A percentile compares a stretch with the other conserved stretches of the same genome.
These are phyloP conservation scores for Erodium maritimum DNA, from an alignment of 345 rosid genomes.

Conservation along the genomic window DNA sequence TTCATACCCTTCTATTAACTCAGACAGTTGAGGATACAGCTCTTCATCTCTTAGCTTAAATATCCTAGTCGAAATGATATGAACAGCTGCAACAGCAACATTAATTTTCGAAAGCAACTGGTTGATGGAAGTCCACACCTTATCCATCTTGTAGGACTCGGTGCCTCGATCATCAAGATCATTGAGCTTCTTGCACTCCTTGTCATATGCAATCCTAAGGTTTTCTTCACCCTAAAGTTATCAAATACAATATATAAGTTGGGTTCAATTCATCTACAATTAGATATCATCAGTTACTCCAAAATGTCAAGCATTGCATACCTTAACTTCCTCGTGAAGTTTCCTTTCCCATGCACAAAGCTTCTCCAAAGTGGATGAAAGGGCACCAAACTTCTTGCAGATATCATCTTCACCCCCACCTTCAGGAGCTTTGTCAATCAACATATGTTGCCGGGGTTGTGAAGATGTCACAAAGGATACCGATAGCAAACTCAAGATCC, in stretches of 20 bases:
- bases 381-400: slow-evolving; percentile 30
- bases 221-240: slow-evolving; percentile 76
- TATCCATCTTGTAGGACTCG: slow-evolving; percentile 68
- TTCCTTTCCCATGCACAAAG: slow-evolving; percentile 91
- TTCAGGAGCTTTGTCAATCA: slow-evolving; percentile 49
- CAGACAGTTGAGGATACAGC: slow-evolving; percentile 63
- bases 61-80: slow-evolving; percentile 68
- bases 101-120: slow-evolving; percentile 63
- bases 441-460: slow-evolving; percentile 25
- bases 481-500: slow-evolving; percentile 44
- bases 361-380: slow-evolving; percentile 73
- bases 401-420: slow-evolving; percentile 29
- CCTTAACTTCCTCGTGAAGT: slow-evolving; percentile 86
- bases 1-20: slow-evolving; percentile 65
- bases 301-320: slow-evolving; percentile 12
- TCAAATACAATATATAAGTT: slow-evolving; percentile 6
- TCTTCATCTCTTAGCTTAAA: slow-evolving; percentile 83
- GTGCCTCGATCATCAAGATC: slow-evolving; percentile 61
- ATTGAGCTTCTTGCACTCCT: slow-evolving; percentile 54
- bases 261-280: neutral
- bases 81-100: slow-evolving; percentile 57
- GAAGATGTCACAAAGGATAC: slow-evolving; percentile 40
- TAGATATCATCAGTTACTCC: too few relatives aligned
- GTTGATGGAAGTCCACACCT: slow-evolving; percentile 51
- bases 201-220: slow-evolving; percentile 66